Evolutionary conservation across 2,329 filamentous ascomycete genomes (phyloP), one percentile per base, ranked within the genome.

Genomic region (Kalaharituber pfeilii): DNA sequence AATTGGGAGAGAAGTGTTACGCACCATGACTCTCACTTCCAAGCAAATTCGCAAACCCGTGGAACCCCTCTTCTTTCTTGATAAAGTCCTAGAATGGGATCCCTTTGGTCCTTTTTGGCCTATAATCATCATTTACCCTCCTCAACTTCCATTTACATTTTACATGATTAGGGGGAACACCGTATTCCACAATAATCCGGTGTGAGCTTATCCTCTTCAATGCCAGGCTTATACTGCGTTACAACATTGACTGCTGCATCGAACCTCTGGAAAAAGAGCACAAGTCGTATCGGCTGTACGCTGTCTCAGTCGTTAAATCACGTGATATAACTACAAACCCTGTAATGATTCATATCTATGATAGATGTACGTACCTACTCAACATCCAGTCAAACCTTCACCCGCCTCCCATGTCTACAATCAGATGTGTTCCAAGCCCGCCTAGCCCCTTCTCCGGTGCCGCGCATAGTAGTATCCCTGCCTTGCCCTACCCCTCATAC

Each of bases 321-420:
- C n/a, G n/a, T n/a, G n/a, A n/a, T n/a, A n/a, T n/a, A n/a, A n/a
- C n/a, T n/a, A n/a, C n/a, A n/a, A n/a, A n/a, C n/a, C n/a, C n/a
- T n/a, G n/a, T n/a, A n/a, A n/a, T n/a, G n/a, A n/a, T n/a, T n/a
- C 79, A 28, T 72, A 63, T 94, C 79, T n/a, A n/a, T n/a, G 7
- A 70, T 69, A 0, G 86, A 79, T 1, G 73, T 70, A 50, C 82
- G 76, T 0, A 94, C 82, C 91, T 91, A 96, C 67, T 96, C 86
- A 13, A 95, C 84, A 65, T 98, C 91, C 0, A 91, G 91, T 0
- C 91, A 91, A 67, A 98, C 98, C 33, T 86, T 82, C 44, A 96
- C 75, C 0, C 85, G 78, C 89, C 88, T 0, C 73, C 76, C 69
- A 96, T 75, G 67, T 98, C 91, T 55, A 96, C 76, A 1, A 91